phyloP scores from a whole-genome alignment of 163 green algal genomes.

The Prototheca cutis region DNA sequence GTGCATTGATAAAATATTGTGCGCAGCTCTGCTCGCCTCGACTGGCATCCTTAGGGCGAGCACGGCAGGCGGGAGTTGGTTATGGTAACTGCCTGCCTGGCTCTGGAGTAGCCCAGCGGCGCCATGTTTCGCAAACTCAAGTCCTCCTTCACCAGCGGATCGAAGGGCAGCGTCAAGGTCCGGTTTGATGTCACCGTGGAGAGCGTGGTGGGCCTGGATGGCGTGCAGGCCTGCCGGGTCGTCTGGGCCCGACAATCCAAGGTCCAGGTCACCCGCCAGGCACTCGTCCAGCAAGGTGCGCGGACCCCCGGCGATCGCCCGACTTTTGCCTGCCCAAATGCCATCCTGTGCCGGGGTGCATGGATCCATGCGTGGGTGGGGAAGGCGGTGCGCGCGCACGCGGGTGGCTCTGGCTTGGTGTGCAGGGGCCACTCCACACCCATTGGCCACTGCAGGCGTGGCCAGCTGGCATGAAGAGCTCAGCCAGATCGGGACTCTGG shows the following conservation, averaged over 20 bases:
- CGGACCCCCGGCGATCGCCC: neutral
- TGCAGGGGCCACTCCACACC: neutral
- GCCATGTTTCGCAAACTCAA: conserved; percentile 1
- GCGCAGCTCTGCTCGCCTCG: too few species aligned
- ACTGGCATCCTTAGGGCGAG: too few species aligned
- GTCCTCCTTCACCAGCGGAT: neutral
- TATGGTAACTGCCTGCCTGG: neutral
- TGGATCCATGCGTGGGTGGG: neutral
- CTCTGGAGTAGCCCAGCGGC: neutral
- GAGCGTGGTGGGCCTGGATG: conserved; percentile 12
- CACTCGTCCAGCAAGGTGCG: conserved; percentile 5
- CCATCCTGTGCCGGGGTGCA: neutral
- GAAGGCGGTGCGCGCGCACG: neutral
- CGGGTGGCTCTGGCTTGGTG: neutral
- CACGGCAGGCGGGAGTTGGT: neutral
- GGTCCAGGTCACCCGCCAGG: conserved; percentile 24
- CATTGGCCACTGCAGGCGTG: conserved; percentile 8
- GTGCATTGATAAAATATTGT: neutral
- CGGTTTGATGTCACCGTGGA: conserved; percentile 20
- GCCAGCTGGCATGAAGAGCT: conserved; percentile 24
- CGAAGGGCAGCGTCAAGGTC: conserved; percentile 12
- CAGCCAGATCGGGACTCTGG: conserved; percentile 25
- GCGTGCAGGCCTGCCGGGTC: conserved; percentile 7
- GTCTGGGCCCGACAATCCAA: conserved; percentile 29
- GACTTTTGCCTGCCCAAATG: neutral